phyloP scores from a whole-genome alignment of 495 filamentous ascomycete species.

The Penicillium taxi region DNA sequence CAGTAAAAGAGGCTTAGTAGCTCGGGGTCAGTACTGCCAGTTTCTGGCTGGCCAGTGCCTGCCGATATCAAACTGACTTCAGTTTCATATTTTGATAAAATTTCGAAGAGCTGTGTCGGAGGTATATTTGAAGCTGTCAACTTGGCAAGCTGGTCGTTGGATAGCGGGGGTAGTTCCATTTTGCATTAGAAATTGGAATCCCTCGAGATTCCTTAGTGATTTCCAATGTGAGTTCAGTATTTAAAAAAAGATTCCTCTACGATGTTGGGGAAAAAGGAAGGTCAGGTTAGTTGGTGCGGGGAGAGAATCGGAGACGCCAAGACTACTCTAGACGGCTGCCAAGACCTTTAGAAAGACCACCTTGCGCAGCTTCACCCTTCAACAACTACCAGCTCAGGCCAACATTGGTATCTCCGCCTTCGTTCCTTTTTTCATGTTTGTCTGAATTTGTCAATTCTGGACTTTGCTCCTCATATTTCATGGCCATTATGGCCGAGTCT shows the following conservation, averaged over 20 bases:
- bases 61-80: constrained; percentile 30
- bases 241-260: too few species aligned
- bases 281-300: constrained; percentile 20
- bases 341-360: constrained; percentile 39
- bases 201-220: too few species aligned
- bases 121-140: constrained; percentile 27
- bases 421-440: constrained; percentile 27
- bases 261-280: too few species aligned
- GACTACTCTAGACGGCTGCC: constrained; percentile 21
- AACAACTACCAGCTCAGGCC: constrained; percentile 17
- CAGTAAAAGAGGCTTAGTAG: constrained; percentile 42
- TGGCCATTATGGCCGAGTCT: constrained; percentile 48
- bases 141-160: constrained; percentile 31
- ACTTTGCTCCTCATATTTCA: constrained; percentile 28
- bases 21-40: constrained; percentile 12
- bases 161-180: constrained; percentile 32
- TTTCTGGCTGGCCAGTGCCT: constrained; percentile 6
- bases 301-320: constrained; percentile 30
- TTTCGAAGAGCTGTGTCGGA: constrained; percentile 36
- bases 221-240: too few species aligned
- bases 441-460: constrained; percentile 20
- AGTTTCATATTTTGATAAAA: constrained; percentile 39
- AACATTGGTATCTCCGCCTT: constrained; percentile 27
- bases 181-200: too few species aligned
- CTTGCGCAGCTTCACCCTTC: constrained; percentile 38